Evolutionary conservation across 352 stramenopile genomes (phyloP).

Genomic region (Pythium myriotylum): DNA sequence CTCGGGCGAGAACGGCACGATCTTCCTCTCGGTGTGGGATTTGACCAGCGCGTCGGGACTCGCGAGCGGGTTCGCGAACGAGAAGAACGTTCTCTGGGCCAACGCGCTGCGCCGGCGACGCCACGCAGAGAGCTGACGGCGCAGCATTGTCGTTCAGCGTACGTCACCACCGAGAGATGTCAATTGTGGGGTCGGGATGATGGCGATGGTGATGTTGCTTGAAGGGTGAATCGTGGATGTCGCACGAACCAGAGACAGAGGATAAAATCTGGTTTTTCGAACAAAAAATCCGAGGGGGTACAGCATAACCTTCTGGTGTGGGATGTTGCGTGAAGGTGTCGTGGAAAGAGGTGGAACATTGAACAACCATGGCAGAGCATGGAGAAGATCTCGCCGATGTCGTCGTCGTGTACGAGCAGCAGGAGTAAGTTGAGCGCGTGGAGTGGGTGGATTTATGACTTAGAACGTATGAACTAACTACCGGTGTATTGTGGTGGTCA

Average conservation of each 20-base stretch:
- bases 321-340: conserved; percentile 6
- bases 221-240: conserved; percentile 2
- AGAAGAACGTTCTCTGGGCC: conserved; percentile 47
- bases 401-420: conserved; percentile 51
- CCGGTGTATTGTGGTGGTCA: conserved; percentile 12
- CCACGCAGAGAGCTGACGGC: conserved; percentile 11
- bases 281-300: neutral
- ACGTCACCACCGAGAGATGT: too few relatives aligned
- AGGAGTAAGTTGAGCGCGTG: conserved; percentile 49
- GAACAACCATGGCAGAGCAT: neutral
- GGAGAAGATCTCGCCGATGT: conserved; percentile 34
- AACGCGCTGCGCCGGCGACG: neutral
- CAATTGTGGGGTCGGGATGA: too few relatives aligned
- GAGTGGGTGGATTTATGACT: neutral
- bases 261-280: conserved; percentile 3
- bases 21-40: conserved; percentile 67
- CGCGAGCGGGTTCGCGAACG: conserved; percentile 47
- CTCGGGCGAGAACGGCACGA: conserved; percentile 74
- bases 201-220: conserved; percentile 13
- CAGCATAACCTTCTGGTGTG: neutral
- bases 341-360: neutral
- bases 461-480: neutral
- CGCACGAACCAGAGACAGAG: conserved; percentile 2
- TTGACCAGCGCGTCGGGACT: conserved; percentile 52
- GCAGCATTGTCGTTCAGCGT: conserved; percentile 35